Conservation (phyloP, 1,284 basidiomycete genomes). For the Ganoderma boninense region DNA sequence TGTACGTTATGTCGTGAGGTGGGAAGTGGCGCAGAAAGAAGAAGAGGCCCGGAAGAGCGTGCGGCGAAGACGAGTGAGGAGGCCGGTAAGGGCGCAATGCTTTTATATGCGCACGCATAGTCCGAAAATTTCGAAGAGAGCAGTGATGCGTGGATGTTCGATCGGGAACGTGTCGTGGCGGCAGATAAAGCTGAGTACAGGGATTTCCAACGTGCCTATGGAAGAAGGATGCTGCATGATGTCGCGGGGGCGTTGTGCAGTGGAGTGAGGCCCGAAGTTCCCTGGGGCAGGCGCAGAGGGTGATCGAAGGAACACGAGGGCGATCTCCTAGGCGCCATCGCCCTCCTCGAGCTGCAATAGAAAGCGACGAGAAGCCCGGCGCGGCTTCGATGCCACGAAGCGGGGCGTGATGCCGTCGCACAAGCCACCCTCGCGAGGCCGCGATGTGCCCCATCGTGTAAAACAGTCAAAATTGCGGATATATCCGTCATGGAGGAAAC, state of each 20-base stretch:
- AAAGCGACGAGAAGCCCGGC: slow-evolving; percentile 34
- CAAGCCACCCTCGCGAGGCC: slow-evolving; percentile 27
- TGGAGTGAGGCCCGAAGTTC: slow-evolving; percentile 73
- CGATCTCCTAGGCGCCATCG: slow-evolving; percentile 56
- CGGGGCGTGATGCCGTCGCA: slow-evolving; percentile 36
- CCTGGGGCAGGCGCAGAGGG: slow-evolving; percentile 56
- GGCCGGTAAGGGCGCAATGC: slow-evolving; percentile 39
- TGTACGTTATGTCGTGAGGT: slow-evolving; percentile 34
- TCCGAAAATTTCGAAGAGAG: slow-evolving; percentile 44
- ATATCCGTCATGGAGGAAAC: slow-evolving; percentile 44
- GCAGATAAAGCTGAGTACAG: slow-evolving; percentile 75
- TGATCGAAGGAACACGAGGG: slow-evolving; percentile 76
- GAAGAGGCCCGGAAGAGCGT: slow-evolving; percentile 32
- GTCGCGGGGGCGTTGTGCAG: slow-evolving; percentile 65
- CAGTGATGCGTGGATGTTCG: slow-evolving; percentile 65
- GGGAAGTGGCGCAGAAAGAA: slow-evolving; percentile 28
- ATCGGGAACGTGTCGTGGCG: slow-evolving; percentile 80
- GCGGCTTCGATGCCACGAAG: slow-evolving; percentile 39
- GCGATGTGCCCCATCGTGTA: slow-evolving; percentile 35
- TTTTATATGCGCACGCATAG: slow-evolving; percentile 46
- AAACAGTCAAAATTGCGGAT: slow-evolving; percentile 45
- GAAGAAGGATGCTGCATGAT: slow-evolving; percentile 62
- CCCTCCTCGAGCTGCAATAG: slow-evolving; percentile 44
- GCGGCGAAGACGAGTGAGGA: slow-evolving; percentile 31
- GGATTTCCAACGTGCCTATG: slow-evolving; percentile 71